Evolutionary conservation across 2,329 filamentous ascomycete species (phyloP), one percentile per base, ranked within the genome.

Genomic region (Phaeosphaeriaceae sp.): DNA sequence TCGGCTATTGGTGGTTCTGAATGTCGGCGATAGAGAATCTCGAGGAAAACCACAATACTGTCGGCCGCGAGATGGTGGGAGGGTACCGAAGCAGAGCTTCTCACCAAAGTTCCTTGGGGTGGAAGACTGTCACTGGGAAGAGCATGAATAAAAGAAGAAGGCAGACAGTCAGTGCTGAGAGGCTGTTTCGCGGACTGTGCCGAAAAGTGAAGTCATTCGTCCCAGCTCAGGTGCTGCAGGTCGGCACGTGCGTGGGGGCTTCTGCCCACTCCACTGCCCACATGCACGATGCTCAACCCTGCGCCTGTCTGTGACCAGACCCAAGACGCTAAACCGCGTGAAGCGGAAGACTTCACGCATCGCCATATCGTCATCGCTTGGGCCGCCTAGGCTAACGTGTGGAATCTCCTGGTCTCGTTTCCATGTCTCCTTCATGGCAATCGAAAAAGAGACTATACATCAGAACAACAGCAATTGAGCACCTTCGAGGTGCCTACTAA

Each of bases 191-290:
- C 60, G 53, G 58, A 65, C 52, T 57, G 63, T 59, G 65, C 64
- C 54, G 57, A 62, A 61, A 55, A 30, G 55, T 73, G 70, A 71
- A 61, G 68, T 72, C 69, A 71, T 70, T 68, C 62, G 67, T 52
- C 61, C 59, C 28, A 56, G 9, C 53, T 54, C 42, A 53, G 51
- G 46, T 30, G 52, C 57, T 40, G 35, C 35, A 40, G 13, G 15
- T 15, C 13, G 35, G 35, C 35, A 40, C 35, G 35, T 40, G 35
- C 35, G 35, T 40, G 35, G 35, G 35, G 35, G 35, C 35, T n/a
- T 28, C 26, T 40, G 35, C 15, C 35, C 35, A 40, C 35, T 7
- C 17, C 10, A 35, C 30, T 35, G 30, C 26, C 26, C 26, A 28
- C 26, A 28, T 28, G 35, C 35, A 40, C 35, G 5, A 40, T n/a